Percentiles rank a stretch among this genome's conserved stretches.
Evolutionary conservation across 306 rosid genomes (phyloP).

Genomic region (Myrica gale): DNA sequence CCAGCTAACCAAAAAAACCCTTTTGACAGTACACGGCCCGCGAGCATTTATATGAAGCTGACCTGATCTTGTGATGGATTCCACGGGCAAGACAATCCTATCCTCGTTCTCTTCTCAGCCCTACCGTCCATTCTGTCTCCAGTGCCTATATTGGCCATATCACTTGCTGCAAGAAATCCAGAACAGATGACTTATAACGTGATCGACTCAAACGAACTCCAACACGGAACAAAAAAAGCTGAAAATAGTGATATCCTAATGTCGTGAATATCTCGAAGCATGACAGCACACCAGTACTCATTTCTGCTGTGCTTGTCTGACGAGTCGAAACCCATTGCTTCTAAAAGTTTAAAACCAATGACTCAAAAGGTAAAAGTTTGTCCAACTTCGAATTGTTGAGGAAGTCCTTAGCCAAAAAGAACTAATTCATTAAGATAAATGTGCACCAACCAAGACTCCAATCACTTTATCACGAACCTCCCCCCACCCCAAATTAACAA

Average conservation of each 20-base stretch:
- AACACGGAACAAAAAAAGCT: background rate
- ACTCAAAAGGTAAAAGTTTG: no score
- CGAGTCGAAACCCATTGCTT: no score
- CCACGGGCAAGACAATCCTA: conserved; percentile 39
- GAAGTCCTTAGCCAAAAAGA: no score
- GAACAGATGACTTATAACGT: background rate
- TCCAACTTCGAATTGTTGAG: no score
- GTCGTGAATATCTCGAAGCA: conserved; percentile 41
- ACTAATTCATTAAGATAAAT: conserved; percentile 1
- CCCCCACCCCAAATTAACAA: no score
- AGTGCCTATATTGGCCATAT: background rate
- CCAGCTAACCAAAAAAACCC: background rate
- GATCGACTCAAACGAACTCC: background rate
- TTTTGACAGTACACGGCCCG: no score
- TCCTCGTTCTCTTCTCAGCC: conserved; percentile 36
- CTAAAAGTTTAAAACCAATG: background rate
- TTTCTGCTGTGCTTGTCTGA: no score
- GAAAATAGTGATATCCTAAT: background rate
- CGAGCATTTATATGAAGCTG: background rate
- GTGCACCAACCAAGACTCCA: conserved; percentile 18
- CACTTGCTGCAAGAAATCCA: conserved; percentile 20
- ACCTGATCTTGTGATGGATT: conserved; percentile 63
- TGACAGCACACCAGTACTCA: no score
- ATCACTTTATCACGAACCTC: background rate
- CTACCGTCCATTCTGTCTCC: conserved; percentile 30